Evolutionary conservation across 768 basidiomycete genomes (phyloP), one percentile per base, ranked within the genome.

Genomic region (Mycena polygramma): DNA sequence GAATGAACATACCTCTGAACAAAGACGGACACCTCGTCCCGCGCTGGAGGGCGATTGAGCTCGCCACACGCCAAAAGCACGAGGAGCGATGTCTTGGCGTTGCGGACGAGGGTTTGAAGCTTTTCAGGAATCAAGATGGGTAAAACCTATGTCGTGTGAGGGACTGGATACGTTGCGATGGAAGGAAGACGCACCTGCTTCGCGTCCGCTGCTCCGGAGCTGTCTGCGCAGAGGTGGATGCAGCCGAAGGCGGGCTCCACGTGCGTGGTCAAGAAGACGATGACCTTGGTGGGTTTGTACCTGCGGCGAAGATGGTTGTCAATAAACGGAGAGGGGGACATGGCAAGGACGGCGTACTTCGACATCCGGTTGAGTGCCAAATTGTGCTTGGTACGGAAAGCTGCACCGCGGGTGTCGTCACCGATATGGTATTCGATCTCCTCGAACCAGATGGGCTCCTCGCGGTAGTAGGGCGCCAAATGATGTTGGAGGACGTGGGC

Each of bases 261-360:
- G 17, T 63, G 61, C 20, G 49, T 53, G n/a, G 61, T 63, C 2
- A 63, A 7, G n/a, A 63, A 52, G 11, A 63, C 9, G 14, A 63
- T 10, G 24, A 63, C 9, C 17, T 52, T 63, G 8, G 22, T 37
- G 0, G 61, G 51, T 0, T 6, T n/a, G n/a, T 41, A 53, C 15
- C 61, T 63, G 24, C 41, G 15, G 14, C 9, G 17, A 54, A 36
- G 36, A 36, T 53, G 15, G 8, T 7, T 46, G 17, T 35, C 14
- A 24, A 13, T 20, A 14, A 2, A 14, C 37, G 17, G 14, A 22
- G 35, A 7, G 19, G 39, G 41, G 41, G 17, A 19, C 7, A 61
- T 9, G 35, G 17, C 46, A n/a, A 51, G 6, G 30, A 30, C 30
- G 30, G 6, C 30, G 30, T 2, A 51, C 49, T 51, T 11, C 22